A percentile compares a stretch with the other conserved stretches of the same genome.
phyloP scores from a whole-genome alignment of 2,329 filamentous ascomycete species.

The Penicillium janthinellum region DNA sequence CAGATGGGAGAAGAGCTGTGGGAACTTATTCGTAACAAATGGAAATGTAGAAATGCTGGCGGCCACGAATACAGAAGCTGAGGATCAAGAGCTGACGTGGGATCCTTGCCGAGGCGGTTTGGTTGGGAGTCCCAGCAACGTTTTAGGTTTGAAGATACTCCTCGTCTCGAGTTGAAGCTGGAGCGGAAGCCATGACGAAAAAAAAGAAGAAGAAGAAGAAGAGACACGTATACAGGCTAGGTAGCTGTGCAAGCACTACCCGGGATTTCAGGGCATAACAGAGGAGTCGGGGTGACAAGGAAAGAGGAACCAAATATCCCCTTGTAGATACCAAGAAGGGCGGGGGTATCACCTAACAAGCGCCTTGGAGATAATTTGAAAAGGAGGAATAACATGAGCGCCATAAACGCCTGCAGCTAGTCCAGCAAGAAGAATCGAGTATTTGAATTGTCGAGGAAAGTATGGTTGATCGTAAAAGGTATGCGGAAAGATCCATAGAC shows the following conservation, averaged over 20 bases:
- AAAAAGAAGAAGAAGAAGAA: background rate
- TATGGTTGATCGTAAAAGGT: constrained; percentile 19
- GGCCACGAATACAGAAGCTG: background rate
- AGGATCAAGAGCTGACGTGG: constrained; percentile 1
- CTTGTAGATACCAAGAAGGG: constrained; percentile 15
- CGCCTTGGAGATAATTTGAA: constrained; percentile 22
- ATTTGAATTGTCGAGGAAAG: constrained; percentile 5
- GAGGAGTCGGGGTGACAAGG: constrained; percentile 4
- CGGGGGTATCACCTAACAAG: constrained; percentile 19
- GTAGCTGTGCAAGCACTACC: background rate
- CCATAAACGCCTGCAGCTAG: constrained; percentile 28
- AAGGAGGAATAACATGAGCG: constrained; percentile 15
- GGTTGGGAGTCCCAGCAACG: background rate
- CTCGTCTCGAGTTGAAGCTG: background rate
- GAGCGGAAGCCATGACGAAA: background rate
- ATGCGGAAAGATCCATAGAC: background rate
- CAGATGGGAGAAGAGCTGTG: background rate
- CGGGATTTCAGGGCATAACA: background rate
- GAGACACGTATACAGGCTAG: constrained; percentile 1
- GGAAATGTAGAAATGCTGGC: background rate
- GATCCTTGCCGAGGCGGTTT: background rate
- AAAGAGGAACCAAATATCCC: constrained; percentile 14
- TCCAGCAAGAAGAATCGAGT: constrained; percentile 17
- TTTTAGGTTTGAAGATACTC: constrained; percentile 1
- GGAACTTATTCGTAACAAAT: constrained; percentile 6